These are phyloP conservation scores for Mucor circinelloides DNA, from an alignment of 371 early-diverging fungal species.

Conservation along the genomic window DNA sequence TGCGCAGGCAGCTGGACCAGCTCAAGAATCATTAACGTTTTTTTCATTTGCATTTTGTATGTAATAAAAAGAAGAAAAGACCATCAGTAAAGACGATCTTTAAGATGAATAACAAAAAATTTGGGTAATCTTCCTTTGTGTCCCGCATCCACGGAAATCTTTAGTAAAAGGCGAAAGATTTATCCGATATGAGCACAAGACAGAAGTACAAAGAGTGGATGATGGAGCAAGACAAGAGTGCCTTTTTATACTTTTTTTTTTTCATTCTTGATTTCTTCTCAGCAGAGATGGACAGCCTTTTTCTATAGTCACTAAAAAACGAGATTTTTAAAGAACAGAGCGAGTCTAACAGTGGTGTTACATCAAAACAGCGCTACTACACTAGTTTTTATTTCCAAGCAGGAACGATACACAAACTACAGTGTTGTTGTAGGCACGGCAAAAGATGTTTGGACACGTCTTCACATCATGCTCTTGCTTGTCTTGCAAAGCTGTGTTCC, in stretches of 20 bases:
- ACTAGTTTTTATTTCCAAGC: background rate
- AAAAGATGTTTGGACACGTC: background rate
- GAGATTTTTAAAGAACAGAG: background rate
- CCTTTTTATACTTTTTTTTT: constrained; percentile 15
- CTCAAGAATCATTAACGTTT: constrained; percentile 12
- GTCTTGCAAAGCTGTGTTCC: background rate
- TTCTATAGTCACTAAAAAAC: background rate
- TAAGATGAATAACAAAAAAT: constrained; percentile 43
- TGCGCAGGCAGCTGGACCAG: constrained; percentile 54
- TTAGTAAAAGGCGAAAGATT: constrained; percentile 64
- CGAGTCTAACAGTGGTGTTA: background rate
- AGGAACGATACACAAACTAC: background rate
- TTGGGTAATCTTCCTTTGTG: constrained; percentile 48
- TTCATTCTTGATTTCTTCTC: background rate
- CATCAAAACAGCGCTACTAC: background rate
- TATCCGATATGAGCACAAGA: constrained; percentile 54
- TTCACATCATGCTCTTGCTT: background rate
- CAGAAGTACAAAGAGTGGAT: constrained; percentile 41
- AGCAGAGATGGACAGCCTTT: background rate
- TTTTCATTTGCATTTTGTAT: constrained; percentile 12
- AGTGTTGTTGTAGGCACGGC: background rate
- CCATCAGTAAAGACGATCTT: background rate
- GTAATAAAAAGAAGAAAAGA: background rate
- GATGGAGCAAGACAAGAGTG: background rate
- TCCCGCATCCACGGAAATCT: constrained; percentile 59